Evolutionary conservation across 805 yeast genomes (phyloP).

Genomic region (Pichia ethanolica): DNA sequence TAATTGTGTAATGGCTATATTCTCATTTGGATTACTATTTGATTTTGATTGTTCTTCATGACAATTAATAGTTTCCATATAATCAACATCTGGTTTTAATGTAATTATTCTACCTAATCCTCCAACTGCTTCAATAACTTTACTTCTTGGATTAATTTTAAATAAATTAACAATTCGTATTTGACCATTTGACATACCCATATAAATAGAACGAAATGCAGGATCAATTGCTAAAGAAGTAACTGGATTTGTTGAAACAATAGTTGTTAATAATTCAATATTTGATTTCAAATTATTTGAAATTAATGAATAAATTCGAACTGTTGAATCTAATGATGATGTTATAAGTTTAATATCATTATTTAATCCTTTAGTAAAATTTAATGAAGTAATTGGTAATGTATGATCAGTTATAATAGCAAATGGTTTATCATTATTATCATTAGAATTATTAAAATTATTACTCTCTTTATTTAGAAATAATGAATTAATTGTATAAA

Average conservation of each 20-base stretch:
- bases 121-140: slow-evolving; percentile 50
- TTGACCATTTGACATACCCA: slow-evolving; percentile 59
- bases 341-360: slow-evolving; percentile 61
- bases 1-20: slow-evolving; percentile 42
- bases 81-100: slow-evolving; percentile 42
- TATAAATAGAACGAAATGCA: slow-evolving; percentile 66
- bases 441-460: background rate
- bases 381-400: slow-evolving; percentile 36
- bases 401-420: slow-evolving; percentile 56
- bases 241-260: slow-evolving; percentile 56
- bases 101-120: slow-evolving; percentile 47
- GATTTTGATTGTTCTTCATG: slow-evolving; percentile 29
- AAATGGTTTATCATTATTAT: slow-evolving; percentile 44
- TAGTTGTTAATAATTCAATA: slow-evolving; percentile 52
- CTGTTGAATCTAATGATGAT: slow-evolving; percentile 65
- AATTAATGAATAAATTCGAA: slow-evolving; percentile 58
- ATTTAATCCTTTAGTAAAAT: slow-evolving; percentile 39
- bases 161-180: slow-evolving; percentile 52
- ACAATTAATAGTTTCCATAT: slow-evolving; percentile 45
- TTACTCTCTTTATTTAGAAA: slow-evolving; percentile 8
- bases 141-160: slow-evolving; percentile 26
- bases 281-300: slow-evolving; percentile 11
- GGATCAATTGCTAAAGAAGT: slow-evolving; percentile 63
- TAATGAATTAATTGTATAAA: slow-evolving; percentile 45
- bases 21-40: slow-evolving; percentile 14